Evolutionary conservation across 2,329 filamentous ascomycete species (phyloP), one percentile per base, ranked within the genome.

Genomic region (Emmonsiellopsis sp.): DNA sequence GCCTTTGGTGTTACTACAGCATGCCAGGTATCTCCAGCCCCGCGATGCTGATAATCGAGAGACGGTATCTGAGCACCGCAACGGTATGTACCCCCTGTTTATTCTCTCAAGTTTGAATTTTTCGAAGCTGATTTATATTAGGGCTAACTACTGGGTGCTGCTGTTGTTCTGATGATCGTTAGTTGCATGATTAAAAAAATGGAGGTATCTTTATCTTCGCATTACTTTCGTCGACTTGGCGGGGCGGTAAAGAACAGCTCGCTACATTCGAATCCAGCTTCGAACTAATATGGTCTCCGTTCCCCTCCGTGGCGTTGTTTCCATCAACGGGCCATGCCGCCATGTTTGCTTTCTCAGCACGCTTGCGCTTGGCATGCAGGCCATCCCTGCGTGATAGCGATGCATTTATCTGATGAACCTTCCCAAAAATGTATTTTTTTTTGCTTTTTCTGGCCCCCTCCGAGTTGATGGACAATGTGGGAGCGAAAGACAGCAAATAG

Each of bases 331-430:
- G 42, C 33, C 42, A 36, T 34, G 33, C 50, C 42, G 50, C 50
- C 33, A 14, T 8, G 40, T 45, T 46, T 31, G 17, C 42, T 10
- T 52, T 44, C 21, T 14, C 37, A 52, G 10, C 6, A 39, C 32
- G 32, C 40, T 45, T 52, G 42, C 32, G 32, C 40, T 45, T 52
- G 42, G 42, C 50, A 36, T 45, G 50, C 42, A 52, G 10, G 11
- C 8, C 17, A 52, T 52, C 50, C 50, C 50, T 52, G 50, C 42
- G n/a, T n/a, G 31, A 52, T 52, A 46, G 44, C 42, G 50, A 37
- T 52, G 33, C 33, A 51, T 10, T 6, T 33, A 14, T 14, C 14
- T 40, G 9, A 40, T 33, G 17, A 39, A 39, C 10, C 34, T 27
- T 39, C 17, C 11, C 32, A 34, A 31, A 40, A 36, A 21, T 36